Evolutionary conservation across 208 protist species (phyloP), one percentile per base, ranked within the genome.

Genomic region (Porcisia hertigi): DNA sequence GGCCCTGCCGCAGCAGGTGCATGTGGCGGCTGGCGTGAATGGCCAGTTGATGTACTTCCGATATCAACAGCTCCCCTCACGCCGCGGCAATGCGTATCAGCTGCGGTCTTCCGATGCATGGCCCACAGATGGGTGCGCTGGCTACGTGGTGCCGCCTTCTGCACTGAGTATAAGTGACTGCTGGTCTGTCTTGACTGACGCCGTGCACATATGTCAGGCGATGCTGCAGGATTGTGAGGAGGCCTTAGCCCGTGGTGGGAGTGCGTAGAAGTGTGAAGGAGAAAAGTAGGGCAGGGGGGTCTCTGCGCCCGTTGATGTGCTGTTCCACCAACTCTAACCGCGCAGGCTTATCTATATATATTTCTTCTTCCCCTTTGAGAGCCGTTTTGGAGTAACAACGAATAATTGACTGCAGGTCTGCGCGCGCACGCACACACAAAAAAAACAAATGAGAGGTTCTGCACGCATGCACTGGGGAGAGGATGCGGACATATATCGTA

Each of bases 1-100:
- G 36, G 92, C 92, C 60, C 66, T 96, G 45, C 92, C 92, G 63
- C 92, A 94, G 77, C 90, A 92, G 80, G 70, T 92, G 45, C 86
- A 89, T 66, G 83, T 96, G 6, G 90, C 90, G 0, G 89, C 85
- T 4, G 88, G 86, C 30, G 75, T 66, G 6, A 66, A 72, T 25
- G 90, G 90, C 8, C 83, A 90, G 64, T 73, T 96, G 55, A 78
- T 76, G 57, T 89, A 90, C 81, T 76, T 85, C 60, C 83, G 79
- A 9, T 92, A 89, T 41, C 87, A 88, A 70, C 89, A 94, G 82
- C 75, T 86, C 43, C 92, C 92, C 1, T 94, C 90, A 20, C 92
- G 92, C 25, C 82, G 81, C 54, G 91, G 91, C 23, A 89, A 88
- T 66, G 71, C 77, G 30, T 82, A 84, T 69, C 81, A 81, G 55